Base-by-base conservation (phyloP, 2,329 filamentous ascomycete genomes). In the Colletotrichum sp. region DNA sequence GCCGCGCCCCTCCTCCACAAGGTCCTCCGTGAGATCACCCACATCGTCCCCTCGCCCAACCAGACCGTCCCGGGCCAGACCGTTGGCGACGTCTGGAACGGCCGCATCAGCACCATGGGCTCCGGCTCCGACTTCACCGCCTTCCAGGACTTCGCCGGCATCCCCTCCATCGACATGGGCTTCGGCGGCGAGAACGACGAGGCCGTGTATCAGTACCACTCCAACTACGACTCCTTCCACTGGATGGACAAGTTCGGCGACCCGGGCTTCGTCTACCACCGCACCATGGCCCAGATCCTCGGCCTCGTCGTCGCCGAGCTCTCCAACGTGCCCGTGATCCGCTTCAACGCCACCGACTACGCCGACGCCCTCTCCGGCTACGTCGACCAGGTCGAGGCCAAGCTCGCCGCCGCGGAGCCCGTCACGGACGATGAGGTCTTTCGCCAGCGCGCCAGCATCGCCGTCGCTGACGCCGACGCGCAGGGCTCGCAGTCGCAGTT, bases 241-340 rank as follows among this genome's bases (percentile, higher is more conserved):
- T 98, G 96, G 96, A 97, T 98, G 95, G 89, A 93, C 70, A 91
- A 89, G 28, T 97, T 91, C 77, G 95, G 95, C 56, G 96, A 98
- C 80, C 88, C 88, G 3, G 90, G 88, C 27, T 93, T 92, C 72
- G 86, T 89, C 61, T 94, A 95, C 80, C 94, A 95, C 83, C 83
- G 88, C 76, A 87, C 93, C 64, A 91, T 93, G 86, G 89, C 93
- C 4, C 93, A 94, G 81, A 82, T 96, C 15, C 88, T 93, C 60
- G 91, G 90, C 22, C 81, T 95, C 56, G 85, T 93, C 27, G 87
- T 92, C 1, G 91, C 91, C 6, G 90, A 91, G 77, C 86, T 95
- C 15, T 86, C 88, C 10, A 92, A 94, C 76, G 89, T 86, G 2
- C 89, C 92, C 1, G 85, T 95, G 25, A 87, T 95, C 32, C 87